Evolutionary conservation across 129 eudicot genomes (phyloP).

Genomic region (Flaveria bidentis): DNA sequence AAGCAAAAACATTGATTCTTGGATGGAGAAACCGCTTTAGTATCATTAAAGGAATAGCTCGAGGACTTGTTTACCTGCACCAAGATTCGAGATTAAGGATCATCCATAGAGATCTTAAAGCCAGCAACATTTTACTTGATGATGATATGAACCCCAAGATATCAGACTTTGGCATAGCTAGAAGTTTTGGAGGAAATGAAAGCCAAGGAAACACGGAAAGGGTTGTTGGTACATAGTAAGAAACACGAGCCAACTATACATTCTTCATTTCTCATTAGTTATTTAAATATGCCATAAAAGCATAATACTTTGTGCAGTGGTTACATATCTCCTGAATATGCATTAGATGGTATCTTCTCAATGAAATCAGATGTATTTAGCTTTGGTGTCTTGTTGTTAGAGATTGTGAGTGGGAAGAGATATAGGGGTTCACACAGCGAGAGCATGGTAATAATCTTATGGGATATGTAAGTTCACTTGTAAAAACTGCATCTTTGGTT

Average conservation of each 20-base stretch:
- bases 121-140: no score
- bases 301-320: not conserved
- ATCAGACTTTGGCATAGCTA: conserved; percentile 46
- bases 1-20: conserved; percentile 7
- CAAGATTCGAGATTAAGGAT: no score
- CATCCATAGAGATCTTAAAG: no score
- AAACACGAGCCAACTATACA: not conserved
- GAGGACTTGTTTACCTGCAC: no score
- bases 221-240: conserved; percentile 47
- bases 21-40: conserved; percentile 34
- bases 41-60: conserved; percentile 2
- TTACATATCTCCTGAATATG: no score
- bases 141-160: conserved; percentile 8
- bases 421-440: conserved; percentile 26
- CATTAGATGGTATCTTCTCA: no score
- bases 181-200: conserved; percentile 41
- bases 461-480: conserved; percentile 39
- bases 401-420: conserved; percentile 46
- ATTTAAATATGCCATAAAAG: not conserved
- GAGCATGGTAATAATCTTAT: conserved; percentile 40
- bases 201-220: conserved; percentile 31
- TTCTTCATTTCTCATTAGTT: not conserved
- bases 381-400: conserved; percentile 42
- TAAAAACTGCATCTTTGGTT: not conserved
- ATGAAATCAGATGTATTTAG: no score